Base-by-base conservation (phyloP, 805 yeast genomes). In the Hanseniaspora valbyensis region DNA sequence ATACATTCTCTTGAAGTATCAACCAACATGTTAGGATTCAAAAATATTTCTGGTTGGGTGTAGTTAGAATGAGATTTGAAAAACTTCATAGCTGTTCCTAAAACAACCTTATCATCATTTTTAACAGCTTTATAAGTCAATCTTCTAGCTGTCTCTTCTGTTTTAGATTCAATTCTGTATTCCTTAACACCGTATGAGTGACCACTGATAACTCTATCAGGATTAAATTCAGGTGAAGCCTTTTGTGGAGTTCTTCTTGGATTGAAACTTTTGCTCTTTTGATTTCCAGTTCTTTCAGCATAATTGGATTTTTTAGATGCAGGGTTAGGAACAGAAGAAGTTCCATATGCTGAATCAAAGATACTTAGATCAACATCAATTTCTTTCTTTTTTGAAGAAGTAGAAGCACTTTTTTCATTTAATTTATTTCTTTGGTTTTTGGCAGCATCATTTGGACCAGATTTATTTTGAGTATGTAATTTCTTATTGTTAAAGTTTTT, bases 171-270 rank as follows among this genome's bases (percentile, higher is more conserved):
- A 19, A 40, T 16, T 28, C 28, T 28, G 18, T 30, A 40, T 26
- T 48, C 38, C 28, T 40, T 40, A 14, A 48, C 30, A 48, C 51
- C 51, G 18, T 40, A 48, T 12, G 32, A 21, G 41, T 48, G 51
- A 8, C 39, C 51, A 16, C 38, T 37, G 40, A 48, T 32, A 37
- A 48, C 37, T 18, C 40, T 33, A 25, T 39, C 42, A 14, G 42
- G 42, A 32, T 39, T 26, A 25, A 39, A 39, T n/a, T 24, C 29
- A 9, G 32, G n/a, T n/a, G n/a, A n/a, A n/a, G n/a, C n/a, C n/a
- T n/a, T n/a, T n/a, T n/a, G n/a, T n/a, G n/a, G n/a, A 16, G 24
- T n/a, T 21, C 28, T 13, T 30, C n/a, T 25, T 24, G n/a, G 37
- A 14, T 16, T 16, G 2, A 14, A 16, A 13, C 14, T 30, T 6